Percentiles rank a stretch among this genome's conserved stretches.
These are phyloP conservation scores for Phytopythium cucurbitacearum DNA, from an alignment of 352 stramenopile genomes.

Conservation along the genomic window DNA sequence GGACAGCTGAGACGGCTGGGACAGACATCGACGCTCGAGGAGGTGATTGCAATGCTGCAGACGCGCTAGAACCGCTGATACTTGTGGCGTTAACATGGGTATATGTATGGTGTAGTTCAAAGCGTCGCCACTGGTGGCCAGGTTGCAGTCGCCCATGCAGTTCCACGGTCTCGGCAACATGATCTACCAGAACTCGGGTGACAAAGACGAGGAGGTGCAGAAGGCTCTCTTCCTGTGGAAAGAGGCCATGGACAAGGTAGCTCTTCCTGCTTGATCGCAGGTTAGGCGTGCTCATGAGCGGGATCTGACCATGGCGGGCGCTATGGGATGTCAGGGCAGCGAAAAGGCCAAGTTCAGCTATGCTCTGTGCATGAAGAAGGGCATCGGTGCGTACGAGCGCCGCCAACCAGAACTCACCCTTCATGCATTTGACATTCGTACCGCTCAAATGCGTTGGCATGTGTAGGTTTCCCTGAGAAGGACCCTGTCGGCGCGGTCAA, in stretches of 20 bases:
- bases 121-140: slow-evolving; percentile 52
- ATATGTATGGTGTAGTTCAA: slow-evolving; percentile 37
- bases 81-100: neutral
- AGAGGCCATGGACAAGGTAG: slow-evolving; percentile 75
- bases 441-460: neutral
- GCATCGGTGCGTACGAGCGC: slow-evolving; percentile 33
- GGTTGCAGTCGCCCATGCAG: slow-evolving; percentile 47
- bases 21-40: slow-evolving; percentile 42
- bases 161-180: slow-evolving; percentile 75
- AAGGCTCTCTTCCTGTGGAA: slow-evolving; percentile 79
- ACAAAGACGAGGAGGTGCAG: slow-evolving; percentile 53
- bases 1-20: slow-evolving; percentile 49
- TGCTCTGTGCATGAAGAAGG: slow-evolving; percentile 77
- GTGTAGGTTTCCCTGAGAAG: slow-evolving; percentile 48
- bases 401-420: no score
- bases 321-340: slow-evolving; percentile 39
- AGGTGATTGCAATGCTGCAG: slow-evolving; percentile 19
- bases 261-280: neutral
- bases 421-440: no score
- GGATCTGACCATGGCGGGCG: neutral
- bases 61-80: no score
- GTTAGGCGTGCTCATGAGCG: neutral
- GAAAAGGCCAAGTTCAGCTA: slow-evolving; percentile 85
- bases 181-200: slow-evolving; percentile 76
- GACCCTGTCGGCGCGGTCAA: slow-evolving; percentile 49